Base-by-base conservation (phyloP, 2,329 filamentous ascomycete species). In the Curvularia lunata region DNA sequence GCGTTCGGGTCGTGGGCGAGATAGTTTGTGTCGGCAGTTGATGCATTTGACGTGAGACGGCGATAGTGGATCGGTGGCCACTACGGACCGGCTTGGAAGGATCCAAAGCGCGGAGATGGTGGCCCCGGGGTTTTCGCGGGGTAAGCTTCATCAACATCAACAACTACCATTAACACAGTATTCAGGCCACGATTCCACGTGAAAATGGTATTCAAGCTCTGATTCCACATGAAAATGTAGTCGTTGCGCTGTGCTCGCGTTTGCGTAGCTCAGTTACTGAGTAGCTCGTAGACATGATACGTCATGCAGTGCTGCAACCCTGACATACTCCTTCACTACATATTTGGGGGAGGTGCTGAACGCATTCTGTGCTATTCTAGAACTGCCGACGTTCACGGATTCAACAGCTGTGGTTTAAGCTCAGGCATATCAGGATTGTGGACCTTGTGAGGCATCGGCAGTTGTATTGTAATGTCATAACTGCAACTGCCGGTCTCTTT, bases 21-120 rank as follows among this genome's bases (percentile, higher is more conserved):
- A 58, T 59, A 47, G 19, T 58, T 45, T 58, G 46, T 48, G 45
- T 56, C 64, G 64, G 64, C 64, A 66, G 64, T 66, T 66, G 59
- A 45, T 25, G 28, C 37, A 48, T 46, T 54, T 56, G 57, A 48
- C 48, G 48, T 54, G 54, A 56, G 30, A 54, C 52, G 52, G 52
- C 55, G 40, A 34, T 48, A 38, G 58, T 59, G 59, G 59, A 57
- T 58, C 62, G 43, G 53, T 61, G 62, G 56, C 56, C 62, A 55
- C 47, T 34, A 4, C 30, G n/a, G 47, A 5, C 21, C 43, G 46
- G 58, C 55, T 58, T n/a, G 51, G 10, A 30, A 37, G 52, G 25
- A 59, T 57, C 48, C 21, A 27, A 25, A 43, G 58, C 53, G 61
- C 46, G 61, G 58, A 54, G 58, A 52, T 21, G 18, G 43, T 7